A percentile compares a stretch with the other conserved stretches of the same genome.
Evolutionary conservation across 1,284 basidiomycete genomes (phyloP).

Genomic region (Ustilago loliicola): DNA sequence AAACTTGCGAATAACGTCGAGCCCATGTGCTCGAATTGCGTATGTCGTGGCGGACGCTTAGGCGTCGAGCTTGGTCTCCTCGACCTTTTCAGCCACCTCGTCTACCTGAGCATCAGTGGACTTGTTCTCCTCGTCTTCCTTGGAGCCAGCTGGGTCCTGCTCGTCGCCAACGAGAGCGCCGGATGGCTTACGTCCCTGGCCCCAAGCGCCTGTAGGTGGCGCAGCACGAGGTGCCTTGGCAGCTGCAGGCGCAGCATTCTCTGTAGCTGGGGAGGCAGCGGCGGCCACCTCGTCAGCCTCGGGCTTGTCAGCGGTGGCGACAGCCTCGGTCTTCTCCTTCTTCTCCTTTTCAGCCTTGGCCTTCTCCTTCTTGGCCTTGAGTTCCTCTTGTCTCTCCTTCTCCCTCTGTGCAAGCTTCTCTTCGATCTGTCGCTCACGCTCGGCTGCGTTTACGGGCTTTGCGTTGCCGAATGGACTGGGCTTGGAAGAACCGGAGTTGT

Average conservation of each 20-base stretch:
- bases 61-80: constrained; percentile 46
- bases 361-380: constrained; percentile 59
- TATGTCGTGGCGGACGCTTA: constrained; percentile 7
- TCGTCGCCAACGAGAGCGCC: constrained; percentile 53
- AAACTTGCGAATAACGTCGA: not conserved
- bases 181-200: constrained; percentile 59
- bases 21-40: not conserved
- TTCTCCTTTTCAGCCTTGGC: constrained; percentile 55
- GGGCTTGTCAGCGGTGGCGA: constrained; percentile 16
- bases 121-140: constrained; percentile 17
- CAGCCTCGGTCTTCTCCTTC: constrained; percentile 28
- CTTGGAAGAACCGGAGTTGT: constrained; percentile 75
- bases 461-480: constrained; percentile 87
- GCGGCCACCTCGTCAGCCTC: constrained; percentile 11
- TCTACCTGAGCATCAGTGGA: constrained; percentile 37
- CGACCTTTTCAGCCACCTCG: constrained; percentile 45
- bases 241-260: constrained; percentile 26
- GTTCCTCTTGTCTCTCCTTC: constrained; percentile 59
- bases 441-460: constrained; percentile 86
- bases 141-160: constrained; percentile 15
- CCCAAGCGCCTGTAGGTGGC: constrained; percentile 61
- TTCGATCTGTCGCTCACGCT: constrained; percentile 81
- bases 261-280: constrained; percentile 22
- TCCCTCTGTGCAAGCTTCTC: constrained; percentile 71
- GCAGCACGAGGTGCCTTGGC: constrained; percentile 37